Evolutionary conservation across 139 green algal species (phyloP).

Genomic region (Chlorella sorokiniana): DNA sequence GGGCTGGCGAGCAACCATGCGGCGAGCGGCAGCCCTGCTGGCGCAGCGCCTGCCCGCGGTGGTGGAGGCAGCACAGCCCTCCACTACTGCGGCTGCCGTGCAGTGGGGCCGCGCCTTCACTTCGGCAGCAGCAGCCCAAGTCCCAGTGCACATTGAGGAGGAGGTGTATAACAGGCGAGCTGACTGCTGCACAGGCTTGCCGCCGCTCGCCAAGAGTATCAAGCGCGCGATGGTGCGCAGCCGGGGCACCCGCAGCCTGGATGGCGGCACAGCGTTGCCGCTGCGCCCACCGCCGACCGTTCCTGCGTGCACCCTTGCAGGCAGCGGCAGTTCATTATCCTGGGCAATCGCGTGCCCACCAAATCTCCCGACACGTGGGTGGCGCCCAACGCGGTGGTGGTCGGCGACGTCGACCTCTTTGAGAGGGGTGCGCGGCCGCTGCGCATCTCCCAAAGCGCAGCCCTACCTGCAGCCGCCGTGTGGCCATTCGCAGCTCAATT

Average conservation of each 20-base stretch:
- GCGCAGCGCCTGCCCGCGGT: slow-evolving; percentile 14
- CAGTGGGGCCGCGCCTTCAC: slow-evolving; percentile 23
- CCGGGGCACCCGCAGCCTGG: too few species aligned
- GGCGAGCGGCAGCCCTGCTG: not conserved
- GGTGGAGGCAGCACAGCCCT: not conserved
- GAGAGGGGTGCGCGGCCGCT: slow-evolving; percentile 59
- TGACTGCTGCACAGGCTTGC: not conserved
- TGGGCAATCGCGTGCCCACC: slow-evolving; percentile 75
- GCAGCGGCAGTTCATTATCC: slow-evolving; percentile 73
- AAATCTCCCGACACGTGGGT: slow-evolving; percentile 74
- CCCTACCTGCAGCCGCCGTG: not conserved
- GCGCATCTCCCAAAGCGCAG: not conserved
- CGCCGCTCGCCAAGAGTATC: too few species aligned
- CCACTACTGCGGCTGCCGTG: not conserved
- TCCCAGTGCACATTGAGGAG: slow-evolving; percentile 44
- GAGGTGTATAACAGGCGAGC: slow-evolving; percentile 49
- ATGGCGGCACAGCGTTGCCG: too few species aligned
- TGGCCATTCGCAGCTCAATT: not conserved
- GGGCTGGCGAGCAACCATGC: slow-evolving; percentile 5
- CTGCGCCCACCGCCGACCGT: not conserved
- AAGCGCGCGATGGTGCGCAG: too few species aligned
- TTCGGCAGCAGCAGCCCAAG: not conserved
- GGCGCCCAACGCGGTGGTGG: slow-evolving; percentile 82
- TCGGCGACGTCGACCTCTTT: slow-evolving; percentile 87
- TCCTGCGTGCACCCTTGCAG: slow-evolving; percentile 48